These are phyloP conservation scores for Trichosanthes truncata DNA, from an alignment of 306 rosid genomes.

Conservation along the genomic window DNA sequence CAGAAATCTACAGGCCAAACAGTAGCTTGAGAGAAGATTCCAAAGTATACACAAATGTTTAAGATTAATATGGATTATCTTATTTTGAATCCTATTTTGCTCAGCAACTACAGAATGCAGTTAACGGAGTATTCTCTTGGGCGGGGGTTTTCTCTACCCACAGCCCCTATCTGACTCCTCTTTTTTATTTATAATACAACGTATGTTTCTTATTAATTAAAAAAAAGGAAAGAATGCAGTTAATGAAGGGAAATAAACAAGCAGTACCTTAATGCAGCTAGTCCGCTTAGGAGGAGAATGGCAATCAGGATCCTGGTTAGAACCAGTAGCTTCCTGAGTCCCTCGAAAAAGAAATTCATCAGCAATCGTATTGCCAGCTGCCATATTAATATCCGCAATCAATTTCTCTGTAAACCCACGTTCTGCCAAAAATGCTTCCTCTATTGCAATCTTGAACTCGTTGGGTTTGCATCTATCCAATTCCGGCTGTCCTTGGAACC, in stretches of 20 bases:
- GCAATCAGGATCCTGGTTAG: constrained; percentile 54
- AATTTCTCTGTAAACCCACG: constrained; percentile 87
- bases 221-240: not conserved
- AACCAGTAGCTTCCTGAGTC: constrained; percentile 48
- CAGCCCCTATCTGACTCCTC: not conserved
- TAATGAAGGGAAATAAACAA: constrained; percentile 1
- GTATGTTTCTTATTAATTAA: not conserved
- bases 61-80: not conserved
- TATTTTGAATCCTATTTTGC: not conserved
- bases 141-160: too few relatives aligned
- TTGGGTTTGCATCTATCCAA: constrained; percentile 43
- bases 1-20: not conserved
- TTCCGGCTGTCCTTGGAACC: constrained; percentile 84
- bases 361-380: constrained; percentile 56
- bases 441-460: constrained; percentile 79
- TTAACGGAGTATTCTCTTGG: not conserved
- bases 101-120: not conserved
- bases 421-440: constrained; percentile 94
- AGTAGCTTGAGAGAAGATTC: not conserved
- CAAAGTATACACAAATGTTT: not conserved
- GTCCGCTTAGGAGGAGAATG: constrained; percentile 45
- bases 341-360: constrained; percentile 56
- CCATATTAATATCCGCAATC: constrained; percentile 81
- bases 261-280: constrained; percentile 17
- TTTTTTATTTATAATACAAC: not conserved